Base-by-base conservation (phyloP, 108 stramenopile species). In the Epithemia pelagica region DNA sequence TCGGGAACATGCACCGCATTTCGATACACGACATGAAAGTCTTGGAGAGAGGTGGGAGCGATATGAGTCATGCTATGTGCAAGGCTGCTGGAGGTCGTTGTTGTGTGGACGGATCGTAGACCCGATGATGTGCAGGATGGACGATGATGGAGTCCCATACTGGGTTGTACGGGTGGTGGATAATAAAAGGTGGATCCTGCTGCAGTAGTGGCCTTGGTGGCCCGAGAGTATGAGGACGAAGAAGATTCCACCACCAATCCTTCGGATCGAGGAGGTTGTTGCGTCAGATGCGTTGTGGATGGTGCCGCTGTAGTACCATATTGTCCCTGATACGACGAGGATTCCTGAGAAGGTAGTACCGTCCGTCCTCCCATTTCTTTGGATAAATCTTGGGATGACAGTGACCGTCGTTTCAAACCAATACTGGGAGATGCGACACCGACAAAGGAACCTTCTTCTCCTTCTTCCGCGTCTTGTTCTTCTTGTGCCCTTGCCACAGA, bases 1-100 rank as follows among this genome's bases (percentile, higher is more conserved):
- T 65, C 64, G 10, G 64, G 64, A 23, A 65, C 64, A 30, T 51
- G 52, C 7, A 53, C 30, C 7, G 64, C 64, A 3, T 3, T 65
- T 24, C 64, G 28, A 26, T 26, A 61, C 21, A 30, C 7, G 18
- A 31, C 30, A 27, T 58, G 56, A 27, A 19, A 58, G 8, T 23
- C 21, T 58, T 27, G 25, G 18, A 58, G 21, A 21, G 37, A 46
- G 10, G 37, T 46, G 37, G 37, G 37, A 10, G 37, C 37, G 37
- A 46, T 5, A 5, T 15, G 37, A 5, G 37, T 5, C 37, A 46
- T 46, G 37, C 15, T 10, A 10, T 46, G 37, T 46, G 5, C 10
- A 15, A 5, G 37, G 37, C 15, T 46, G 37, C 37, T 46, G 37
- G 37, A 46, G 5, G 37, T 46, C 37, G 37, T 46, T 46, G 37